Percentiles rank a stretch among this genome's conserved stretches.
Evolutionary conservation across 1,139 yeast species (phyloP).

Genomic region (Kluyveromyces marxianus): DNA sequence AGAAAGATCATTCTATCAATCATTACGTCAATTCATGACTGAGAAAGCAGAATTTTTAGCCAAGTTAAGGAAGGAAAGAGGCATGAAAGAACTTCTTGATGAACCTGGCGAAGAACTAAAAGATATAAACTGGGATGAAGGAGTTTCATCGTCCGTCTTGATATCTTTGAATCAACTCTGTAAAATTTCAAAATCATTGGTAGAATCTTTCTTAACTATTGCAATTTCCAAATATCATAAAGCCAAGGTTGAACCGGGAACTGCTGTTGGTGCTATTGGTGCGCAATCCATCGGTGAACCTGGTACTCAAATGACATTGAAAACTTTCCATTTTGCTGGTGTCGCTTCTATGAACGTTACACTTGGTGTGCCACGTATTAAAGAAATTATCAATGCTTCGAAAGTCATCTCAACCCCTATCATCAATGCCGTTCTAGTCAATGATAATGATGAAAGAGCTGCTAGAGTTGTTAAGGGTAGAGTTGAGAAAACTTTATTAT

Average conservation of each 20-base stretch:
- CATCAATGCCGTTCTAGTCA: constrained; percentile 87
- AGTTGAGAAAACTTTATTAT: constrained; percentile 81
- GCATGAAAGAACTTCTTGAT: constrained; percentile 38
- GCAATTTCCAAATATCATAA: constrained; percentile 77
- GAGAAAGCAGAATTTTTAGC: constrained; percentile 55
- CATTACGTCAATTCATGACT: constrained; percentile 56
- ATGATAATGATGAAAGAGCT: constrained; percentile 91
- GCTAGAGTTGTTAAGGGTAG: constrained; percentile 98
- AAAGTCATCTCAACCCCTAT: constrained; percentile 94
- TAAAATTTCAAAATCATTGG: constrained; percentile 56
- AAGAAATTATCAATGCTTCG: constrained; percentile 96
- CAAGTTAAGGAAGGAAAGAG: constrained; percentile 47
- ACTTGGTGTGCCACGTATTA: constrained; percentile 97
- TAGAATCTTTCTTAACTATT: constrained; percentile 62
- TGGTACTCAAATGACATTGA: constrained; percentile 98
- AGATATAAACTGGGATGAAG: constrained; percentile 42
- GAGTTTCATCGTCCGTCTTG: constrained; percentile 30
- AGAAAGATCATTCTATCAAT: constrained; percentile 71
- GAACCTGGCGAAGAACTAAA: constrained; percentile 39
- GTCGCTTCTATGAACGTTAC: constrained; percentile 99
- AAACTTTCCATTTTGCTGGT: constrained; percentile 99
- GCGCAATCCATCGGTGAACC: constrained; percentile 99
- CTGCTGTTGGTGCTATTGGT: constrained; percentile 99
- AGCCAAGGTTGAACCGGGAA: constrained; percentile 97
- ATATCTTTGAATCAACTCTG: constrained; percentile 64